Percentiles rank a stretch among this genome's conserved stretches.
Conservation (phyloP, 1,139 yeast genomes). For the Sugiyamaella novakii region DNA sequence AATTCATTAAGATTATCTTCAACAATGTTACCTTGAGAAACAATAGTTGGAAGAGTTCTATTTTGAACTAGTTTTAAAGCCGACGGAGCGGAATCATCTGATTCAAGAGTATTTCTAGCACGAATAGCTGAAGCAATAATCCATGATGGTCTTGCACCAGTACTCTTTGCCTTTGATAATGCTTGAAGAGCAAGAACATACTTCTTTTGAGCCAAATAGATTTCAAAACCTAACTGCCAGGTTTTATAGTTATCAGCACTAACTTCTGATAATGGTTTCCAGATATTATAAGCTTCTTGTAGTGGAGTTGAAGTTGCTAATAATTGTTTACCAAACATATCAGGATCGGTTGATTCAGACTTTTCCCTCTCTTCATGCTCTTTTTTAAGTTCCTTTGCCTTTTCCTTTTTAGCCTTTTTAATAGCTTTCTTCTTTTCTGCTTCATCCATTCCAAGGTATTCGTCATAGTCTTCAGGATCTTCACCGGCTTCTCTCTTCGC, state of each 20-base stretch:
- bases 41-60: conserved; percentile 38
- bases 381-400: conserved; percentile 45
- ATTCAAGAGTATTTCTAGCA: conserved; percentile 34
- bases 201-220: conserved; percentile 49
- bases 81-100: conserved; percentile 34
- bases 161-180: conserved; percentile 43
- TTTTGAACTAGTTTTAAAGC: conserved; percentile 40
- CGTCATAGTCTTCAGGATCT: conserved; percentile 30
- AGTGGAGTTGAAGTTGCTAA: conserved; percentile 46
- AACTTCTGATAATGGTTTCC: conserved; percentile 39
- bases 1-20: conserved; percentile 31
- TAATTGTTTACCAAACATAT: conserved; percentile 48
- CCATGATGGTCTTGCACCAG: conserved; percentile 38
- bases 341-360: conserved; percentile 47
- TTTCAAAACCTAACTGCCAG: conserved; percentile 48
- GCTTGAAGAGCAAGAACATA: conserved; percentile 51
- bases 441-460: conserved; percentile 34
- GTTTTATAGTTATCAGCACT: conserved; percentile 40
- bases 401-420: conserved; percentile 48
- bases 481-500: conserved; percentile 19
- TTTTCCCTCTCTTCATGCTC: conserved; percentile 43
- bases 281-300: conserved; percentile 44
- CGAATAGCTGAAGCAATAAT: conserved; percentile 36
- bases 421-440: conserved; percentile 40
- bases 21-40: conserved; percentile 34